Evolutionary conservation across 768 basidiomycete species (phyloP).

Genomic region (Heimioporus sp.): DNA sequence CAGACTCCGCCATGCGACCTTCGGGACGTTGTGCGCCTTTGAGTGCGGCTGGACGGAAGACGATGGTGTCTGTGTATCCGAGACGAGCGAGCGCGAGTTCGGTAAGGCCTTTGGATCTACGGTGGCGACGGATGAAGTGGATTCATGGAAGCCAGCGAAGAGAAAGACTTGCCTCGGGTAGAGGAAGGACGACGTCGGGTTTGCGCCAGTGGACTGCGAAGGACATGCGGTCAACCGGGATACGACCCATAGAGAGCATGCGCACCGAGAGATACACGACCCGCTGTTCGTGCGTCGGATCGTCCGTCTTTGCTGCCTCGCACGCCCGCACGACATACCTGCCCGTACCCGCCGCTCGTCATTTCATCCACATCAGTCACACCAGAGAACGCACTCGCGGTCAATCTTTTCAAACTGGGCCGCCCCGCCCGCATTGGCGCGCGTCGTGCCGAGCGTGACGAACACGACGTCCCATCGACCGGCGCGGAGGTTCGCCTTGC

Average conservation of each 20-base stretch:
- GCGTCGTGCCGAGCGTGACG: constrained; percentile 72
- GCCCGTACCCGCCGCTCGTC: neutral
- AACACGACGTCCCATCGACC: constrained; percentile 75
- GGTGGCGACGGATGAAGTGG: neutral
- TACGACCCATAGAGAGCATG: constrained; percentile 26
- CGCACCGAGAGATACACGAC: constrained; percentile 66
- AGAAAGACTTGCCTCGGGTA: constrained; percentile 42
- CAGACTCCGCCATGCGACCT: constrained; percentile 37
- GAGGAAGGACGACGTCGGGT: constrained; percentile 47
- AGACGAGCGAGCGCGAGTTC: constrained; percentile 64
- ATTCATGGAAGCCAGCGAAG: no score
- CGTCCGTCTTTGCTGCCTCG: constrained; percentile 53
- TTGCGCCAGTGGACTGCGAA: constrained; percentile 46
- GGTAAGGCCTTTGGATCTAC: constrained; percentile 72
- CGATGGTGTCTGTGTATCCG: constrained; percentile 68
- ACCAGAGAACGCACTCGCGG: constrained; percentile 48
- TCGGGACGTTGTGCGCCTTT: constrained; percentile 46
- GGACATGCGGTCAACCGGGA: neutral
- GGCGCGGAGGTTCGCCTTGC: constrained; percentile 46
- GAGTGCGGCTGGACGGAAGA: constrained; percentile 65
- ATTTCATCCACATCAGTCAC: no score
- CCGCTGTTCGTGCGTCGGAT: constrained; percentile 47
- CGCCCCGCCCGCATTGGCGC: constrained; percentile 56
- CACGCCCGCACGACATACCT: constrained; percentile 80
- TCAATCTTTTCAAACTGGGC: constrained; percentile 76